A percentile compares a stretch with the other conserved stretches of the same genome.
Evolutionary conservation across 805 yeast species (phyloP).

Genomic region (Yamadazyma philogaea): DNA sequence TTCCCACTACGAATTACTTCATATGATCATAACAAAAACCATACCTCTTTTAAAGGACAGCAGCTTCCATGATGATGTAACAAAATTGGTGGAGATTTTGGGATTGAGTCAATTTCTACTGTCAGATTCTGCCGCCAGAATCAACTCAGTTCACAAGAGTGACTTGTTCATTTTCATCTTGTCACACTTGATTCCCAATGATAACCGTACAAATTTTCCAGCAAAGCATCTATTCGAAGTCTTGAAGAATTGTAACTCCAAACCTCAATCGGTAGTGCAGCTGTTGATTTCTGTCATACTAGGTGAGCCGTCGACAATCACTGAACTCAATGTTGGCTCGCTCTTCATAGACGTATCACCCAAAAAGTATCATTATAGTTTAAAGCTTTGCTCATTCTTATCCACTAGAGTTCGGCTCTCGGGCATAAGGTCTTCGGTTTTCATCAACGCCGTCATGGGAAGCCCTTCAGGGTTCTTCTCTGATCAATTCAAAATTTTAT

Average conservation of each 20-base stretch:
- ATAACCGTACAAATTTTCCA: not conserved
- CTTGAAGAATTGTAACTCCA: not conserved
- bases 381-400: constrained; percentile 7
- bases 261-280: not conserved
- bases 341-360: not conserved
- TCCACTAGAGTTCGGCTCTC: not conserved
- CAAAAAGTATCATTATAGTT: not conserved
- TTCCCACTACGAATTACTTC: not conserved
- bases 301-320: not conserved
- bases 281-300: not conserved
- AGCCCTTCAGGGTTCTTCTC: constrained; percentile 19
- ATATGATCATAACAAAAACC: not conserved
- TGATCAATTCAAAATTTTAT: constrained; percentile 22
- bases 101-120: not conserved
- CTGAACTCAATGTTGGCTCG: not conserved
- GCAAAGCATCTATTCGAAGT: not conserved
- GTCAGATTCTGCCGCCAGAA: not conserved
- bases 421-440: not conserved
- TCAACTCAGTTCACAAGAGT: not conserved
- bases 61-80: not conserved
- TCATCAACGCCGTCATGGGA: not conserved
- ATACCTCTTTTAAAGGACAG: not conserved
- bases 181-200: not conserved
- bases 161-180: not conserved
- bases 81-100: not conserved